Evolutionary conservation across 2,329 filamentous ascomycete genomes (phyloP).

Genomic region (Alternaria gansuensis): DNA sequence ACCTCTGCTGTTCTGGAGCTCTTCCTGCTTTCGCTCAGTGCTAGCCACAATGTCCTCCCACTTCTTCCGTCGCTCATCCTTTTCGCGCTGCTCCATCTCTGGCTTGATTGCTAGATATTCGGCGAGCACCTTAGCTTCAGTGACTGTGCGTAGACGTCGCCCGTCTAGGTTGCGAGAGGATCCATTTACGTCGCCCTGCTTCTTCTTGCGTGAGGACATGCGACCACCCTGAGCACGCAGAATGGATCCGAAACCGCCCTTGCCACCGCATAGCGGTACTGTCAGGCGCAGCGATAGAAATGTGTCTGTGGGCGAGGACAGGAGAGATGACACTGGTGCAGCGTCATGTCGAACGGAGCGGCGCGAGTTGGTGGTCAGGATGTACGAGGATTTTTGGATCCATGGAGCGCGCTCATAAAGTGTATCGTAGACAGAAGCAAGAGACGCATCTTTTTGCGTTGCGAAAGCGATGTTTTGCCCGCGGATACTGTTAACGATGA

Average conservation of each 20-base stretch:
- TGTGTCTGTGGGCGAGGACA: conserved; percentile 66
- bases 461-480: conserved; percentile 86
- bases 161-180: conserved; percentile 95
- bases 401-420: conserved; percentile 66
- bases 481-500: conserved; percentile 84
- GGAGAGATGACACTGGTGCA: conserved; percentile 67
- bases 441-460: conserved; percentile 71
- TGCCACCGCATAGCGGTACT: conserved; percentile 84
- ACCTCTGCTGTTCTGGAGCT: conserved; percentile 77
- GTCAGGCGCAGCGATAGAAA: conserved; percentile 85
- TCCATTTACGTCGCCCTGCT: conserved; percentile 82
- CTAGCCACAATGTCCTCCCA: conserved; percentile 90
- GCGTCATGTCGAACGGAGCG: conserved; percentile 69
- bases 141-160: conserved; percentile 86
- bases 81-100: conserved; percentile 95
- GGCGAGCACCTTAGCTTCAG: conserved; percentile 92
- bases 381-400: conserved; percentile 66
- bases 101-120: conserved; percentile 96
- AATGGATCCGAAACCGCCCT: conserved; percentile 97
- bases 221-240: conserved; percentile 94
- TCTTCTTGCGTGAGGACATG: conserved; percentile 96
- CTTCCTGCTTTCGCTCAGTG: conserved; percentile 82
- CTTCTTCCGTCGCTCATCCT: conserved; percentile 80
- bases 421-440: conserved; percentile 74
- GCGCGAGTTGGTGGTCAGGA: conserved; percentile 84